Evolutionary conservation across 202 grass and related monocot species (phyloP).

Genomic region (Zizania palustris): DNA sequence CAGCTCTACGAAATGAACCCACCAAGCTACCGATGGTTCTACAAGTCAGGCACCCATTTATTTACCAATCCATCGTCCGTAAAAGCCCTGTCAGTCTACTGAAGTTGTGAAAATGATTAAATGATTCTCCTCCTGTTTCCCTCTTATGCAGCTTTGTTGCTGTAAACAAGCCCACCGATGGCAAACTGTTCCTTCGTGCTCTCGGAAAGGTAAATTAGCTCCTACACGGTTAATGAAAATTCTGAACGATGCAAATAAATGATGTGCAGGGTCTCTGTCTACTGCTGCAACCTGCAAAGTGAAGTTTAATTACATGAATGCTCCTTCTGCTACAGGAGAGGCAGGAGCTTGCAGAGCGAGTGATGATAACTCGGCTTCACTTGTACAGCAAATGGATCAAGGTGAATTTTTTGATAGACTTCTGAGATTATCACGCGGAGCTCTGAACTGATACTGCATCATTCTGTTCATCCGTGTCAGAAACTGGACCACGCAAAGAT

Average conservation of each 20-base stretch:
- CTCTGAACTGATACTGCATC: not conserved
- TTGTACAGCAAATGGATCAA: constrained; percentile 97
- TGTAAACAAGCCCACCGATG: constrained; percentile 78
- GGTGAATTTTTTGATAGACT: constrained; percentile 43
- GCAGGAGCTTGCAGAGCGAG: constrained; percentile 87
- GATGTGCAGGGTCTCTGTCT: not conserved
- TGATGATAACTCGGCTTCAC: constrained; percentile 88
- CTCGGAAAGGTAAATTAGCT: constrained; percentile 64
- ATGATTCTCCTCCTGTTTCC: no score
- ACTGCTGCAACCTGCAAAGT: not conserved
- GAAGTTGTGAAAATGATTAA: no score
- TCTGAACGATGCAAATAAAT: not conserved
- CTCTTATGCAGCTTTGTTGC: constrained; percentile 62
- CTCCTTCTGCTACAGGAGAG: constrained; percentile 59
- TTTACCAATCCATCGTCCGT: not conserved
- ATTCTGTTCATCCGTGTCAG: constrained; percentile 38
- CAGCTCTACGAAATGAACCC: constrained; percentile 99
- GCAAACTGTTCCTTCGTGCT: constrained; percentile 72
- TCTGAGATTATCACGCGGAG: not conserved
- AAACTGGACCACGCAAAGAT: constrained; percentile 84
- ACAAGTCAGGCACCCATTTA: constrained; percentile 54
- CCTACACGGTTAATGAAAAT: not conserved
- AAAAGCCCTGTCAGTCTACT: no score
- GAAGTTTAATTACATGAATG: not conserved
- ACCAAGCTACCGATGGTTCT: constrained; percentile 84